phyloP scores from a whole-genome alignment of 352 stramenopile species.

The Globisporangium paroecandrum region DNA sequence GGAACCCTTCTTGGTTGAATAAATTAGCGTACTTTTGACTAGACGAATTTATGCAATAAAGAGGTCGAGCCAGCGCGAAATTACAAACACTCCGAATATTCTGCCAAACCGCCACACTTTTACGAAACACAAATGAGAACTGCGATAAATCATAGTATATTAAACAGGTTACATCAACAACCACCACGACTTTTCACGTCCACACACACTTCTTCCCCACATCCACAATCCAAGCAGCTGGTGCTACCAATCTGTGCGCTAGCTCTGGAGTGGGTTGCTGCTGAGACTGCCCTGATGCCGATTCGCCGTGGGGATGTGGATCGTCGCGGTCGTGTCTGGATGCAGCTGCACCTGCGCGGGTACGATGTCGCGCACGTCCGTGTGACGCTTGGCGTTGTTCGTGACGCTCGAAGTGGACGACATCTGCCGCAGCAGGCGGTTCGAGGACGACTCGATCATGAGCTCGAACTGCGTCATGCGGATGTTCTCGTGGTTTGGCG shows the following conservation, averaged over 20 bases:
- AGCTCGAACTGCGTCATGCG: conserved; percentile 41
- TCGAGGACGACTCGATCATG: conserved; percentile 31
- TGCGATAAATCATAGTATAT: conserved; percentile 10
- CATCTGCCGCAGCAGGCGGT: conserved; percentile 19
- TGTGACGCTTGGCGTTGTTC: conserved; percentile 12
- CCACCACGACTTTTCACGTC: too few species aligned
- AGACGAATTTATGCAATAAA: not conserved
- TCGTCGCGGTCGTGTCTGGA: conserved; percentile 18
- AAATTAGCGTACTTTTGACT: not conserved
- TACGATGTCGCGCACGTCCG: conserved; percentile 17
- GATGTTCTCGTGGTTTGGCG: conserved; percentile 25
- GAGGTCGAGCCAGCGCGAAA: not conserved
- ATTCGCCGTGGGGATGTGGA: conserved; percentile 14
- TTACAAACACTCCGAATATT: conserved; percentile 11
- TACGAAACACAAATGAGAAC: conserved; percentile 13
- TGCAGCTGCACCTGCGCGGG: conserved; percentile 18
- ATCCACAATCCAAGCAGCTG: not conserved
- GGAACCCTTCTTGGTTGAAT: not conserved
- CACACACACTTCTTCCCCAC: not conserved
- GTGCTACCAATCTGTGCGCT: not conserved
- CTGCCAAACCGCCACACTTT: conserved; percentile 6
- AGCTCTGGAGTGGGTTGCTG: not conserved
- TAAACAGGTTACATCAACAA: not conserved
- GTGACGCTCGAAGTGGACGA: conserved; percentile 17
- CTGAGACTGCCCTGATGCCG: conserved; percentile 13